Evolutionary conservation across 2,329 filamentous ascomycete species (phyloP), one percentile per base, ranked within the genome.

Genomic region (Aspergillus melleus): DNA sequence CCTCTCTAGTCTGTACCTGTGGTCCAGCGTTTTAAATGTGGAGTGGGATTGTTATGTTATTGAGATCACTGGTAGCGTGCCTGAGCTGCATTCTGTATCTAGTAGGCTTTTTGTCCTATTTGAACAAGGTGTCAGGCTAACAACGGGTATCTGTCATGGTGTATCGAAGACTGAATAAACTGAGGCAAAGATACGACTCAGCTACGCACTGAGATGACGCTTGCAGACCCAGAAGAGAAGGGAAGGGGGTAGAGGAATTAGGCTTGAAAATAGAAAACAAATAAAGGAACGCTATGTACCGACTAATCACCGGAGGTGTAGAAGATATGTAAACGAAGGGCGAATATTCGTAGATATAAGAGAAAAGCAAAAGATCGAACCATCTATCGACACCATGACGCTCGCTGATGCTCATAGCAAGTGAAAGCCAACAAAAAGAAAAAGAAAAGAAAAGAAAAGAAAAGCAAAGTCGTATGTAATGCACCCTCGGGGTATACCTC

Each of bases 361-460:
- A 62, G 59, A 22, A 42, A 63, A 55, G 61, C 64, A 57, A 59
- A 54, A 55, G 47, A 22, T 61, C 56, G 59, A 60, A 59, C 44
- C 61, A 57, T 70, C 66, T 70, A 70, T 66, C 59, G 64, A 68
- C 61, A 66, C 65, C 66, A 57, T 61, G 66, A 69, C 71, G 70
- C 72, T 74, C 71, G 67, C 61, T 66, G 65, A 74, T 74, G 72
- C 72, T 69, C 52, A 64, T 55, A 61, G 47, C 54, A 64, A 68
- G 54, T 29, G 36, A 47, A 54, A 49, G 44, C 57, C 58, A 56
- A 44, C 3, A 22, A 22, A 22, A 22, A 22, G 22, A 22, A 22
- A 24, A 24, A 6, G 1, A 6, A 24, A 24, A 24, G 6, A 1
- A 54, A 36, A 51, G 47, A 56, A 52, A 60, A 36, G 26, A 10